Conservation (phyloP, 495 filamentous ascomycete species). For the Bryoglossum gracile region DNA sequence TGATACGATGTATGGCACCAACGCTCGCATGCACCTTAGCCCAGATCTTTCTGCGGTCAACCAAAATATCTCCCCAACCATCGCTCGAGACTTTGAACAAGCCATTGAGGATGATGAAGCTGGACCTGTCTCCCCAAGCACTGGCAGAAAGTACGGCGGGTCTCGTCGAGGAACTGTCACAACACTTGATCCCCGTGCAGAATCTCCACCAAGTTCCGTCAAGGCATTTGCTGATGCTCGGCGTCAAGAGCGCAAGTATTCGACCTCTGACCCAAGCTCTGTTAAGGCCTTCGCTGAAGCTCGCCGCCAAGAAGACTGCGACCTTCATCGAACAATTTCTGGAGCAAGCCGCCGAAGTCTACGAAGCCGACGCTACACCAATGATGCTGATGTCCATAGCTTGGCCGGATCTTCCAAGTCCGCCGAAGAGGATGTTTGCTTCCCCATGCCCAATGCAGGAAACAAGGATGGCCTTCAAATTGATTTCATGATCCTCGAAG, state of each 20-base stretch:
- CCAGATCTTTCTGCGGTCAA: constrained; percentile 32
- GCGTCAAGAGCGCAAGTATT: constrained; percentile 49
- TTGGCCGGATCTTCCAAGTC: constrained; percentile 42
- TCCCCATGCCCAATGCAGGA: constrained; percentile 51
- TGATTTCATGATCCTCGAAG: constrained; percentile 84
- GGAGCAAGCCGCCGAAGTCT: constrained; percentile 48
- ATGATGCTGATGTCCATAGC: constrained; percentile 39
- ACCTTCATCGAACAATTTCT: constrained; percentile 66
- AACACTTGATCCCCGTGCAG: constrained; percentile 51
- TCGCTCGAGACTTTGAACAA: constrained; percentile 68
- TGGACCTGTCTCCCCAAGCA: constrained; percentile 30
- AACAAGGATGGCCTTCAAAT: constrained; percentile 48
- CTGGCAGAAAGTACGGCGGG: constrained; percentile 17
- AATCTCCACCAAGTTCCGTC: constrained; percentile 91
- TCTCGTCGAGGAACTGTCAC: constrained; percentile 40
- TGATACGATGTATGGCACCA: constrained; percentile 42
- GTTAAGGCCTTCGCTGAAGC: constrained; percentile 25
- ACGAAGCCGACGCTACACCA: constrained; percentile 38
- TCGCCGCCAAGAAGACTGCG: constrained; percentile 56
- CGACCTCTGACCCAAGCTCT: constrained; percentile 36
- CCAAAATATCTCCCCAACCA: constrained; percentile 38
- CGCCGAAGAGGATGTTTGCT: constrained; percentile 81
- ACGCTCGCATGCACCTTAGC: constrained; percentile 26
- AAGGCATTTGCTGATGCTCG: constrained; percentile 87
- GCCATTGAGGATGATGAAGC: constrained; percentile 77